phyloP scores from a whole-genome alignment of 768 basidiomycete species.

The Tulasnella sp. region DNA sequence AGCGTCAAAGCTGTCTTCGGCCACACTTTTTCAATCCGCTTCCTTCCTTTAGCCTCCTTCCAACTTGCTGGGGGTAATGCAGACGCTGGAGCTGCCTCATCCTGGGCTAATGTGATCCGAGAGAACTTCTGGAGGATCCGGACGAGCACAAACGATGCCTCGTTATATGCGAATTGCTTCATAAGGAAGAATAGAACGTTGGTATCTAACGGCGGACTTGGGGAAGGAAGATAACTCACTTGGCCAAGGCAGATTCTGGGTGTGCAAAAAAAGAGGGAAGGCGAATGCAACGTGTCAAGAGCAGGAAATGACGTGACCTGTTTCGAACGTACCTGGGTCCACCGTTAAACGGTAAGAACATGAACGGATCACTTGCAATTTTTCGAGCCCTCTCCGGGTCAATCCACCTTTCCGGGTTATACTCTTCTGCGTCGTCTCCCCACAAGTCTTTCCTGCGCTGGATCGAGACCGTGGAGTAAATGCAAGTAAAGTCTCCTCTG shows the following conservation, averaged over 20 bases:
- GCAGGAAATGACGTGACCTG: background rate
- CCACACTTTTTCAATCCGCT: constrained; percentile 23
- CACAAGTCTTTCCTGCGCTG: constrained; percentile 37
- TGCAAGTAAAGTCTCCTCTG: constrained; percentile 2
- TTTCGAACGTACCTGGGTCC: constrained; percentile 21
- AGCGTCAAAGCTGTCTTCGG: constrained; percentile 28
- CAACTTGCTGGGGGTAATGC: constrained; percentile 23
- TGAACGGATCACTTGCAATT: constrained; percentile 16
- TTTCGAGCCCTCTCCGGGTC: background rate
- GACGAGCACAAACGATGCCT: constrained; percentile 30
- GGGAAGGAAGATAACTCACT: background rate
- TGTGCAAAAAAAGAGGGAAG: background rate
- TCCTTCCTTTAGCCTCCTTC: constrained; percentile 26
- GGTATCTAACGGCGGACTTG: background rate
- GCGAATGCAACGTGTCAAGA: background rate
- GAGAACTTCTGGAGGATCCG: constrained; percentile 27
- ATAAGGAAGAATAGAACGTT: background rate
- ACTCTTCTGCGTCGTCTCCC: constrained; percentile 39
- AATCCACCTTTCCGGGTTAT: constrained; percentile 39
- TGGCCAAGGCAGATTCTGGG: constrained; percentile 28
- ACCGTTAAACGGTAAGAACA: constrained; percentile 27
- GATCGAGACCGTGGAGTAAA: constrained; percentile 30
- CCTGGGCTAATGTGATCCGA: constrained; percentile 19
- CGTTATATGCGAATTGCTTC: constrained; percentile 31
- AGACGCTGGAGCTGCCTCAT: constrained; percentile 25